Base-by-base conservation (phyloP, 1,284 basidiomycete genomes). In the Rugiboletus extremiorientalis region DNA sequence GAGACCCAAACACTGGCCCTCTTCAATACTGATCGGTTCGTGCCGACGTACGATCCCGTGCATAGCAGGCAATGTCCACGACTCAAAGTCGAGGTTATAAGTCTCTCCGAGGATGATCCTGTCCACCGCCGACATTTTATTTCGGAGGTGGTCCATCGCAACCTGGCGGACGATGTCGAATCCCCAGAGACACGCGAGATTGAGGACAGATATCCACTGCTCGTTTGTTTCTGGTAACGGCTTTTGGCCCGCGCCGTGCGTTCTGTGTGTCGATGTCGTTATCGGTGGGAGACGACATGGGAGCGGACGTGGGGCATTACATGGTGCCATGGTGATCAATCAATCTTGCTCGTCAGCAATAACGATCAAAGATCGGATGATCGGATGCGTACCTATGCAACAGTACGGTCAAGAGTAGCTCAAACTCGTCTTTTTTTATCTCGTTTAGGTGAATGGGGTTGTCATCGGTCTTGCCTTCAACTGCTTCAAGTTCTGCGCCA, bases 41-140 rank as follows among this genome's bases (percentile, higher is more conserved):
- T 23, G 40, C 25, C 63, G 44, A 30, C 41, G 63, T 40, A 63
- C 55, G 20, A 63, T 30, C n/a, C 54, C 53, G 4, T 63, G 33
- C 50, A 67, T 57, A 20, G 61, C 60, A 34, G 60, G 60, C 28
- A 64, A 33, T 2, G 47, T 30, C 63, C 64, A 64, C 30, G 50
- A 40, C 7, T 31, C 36, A 20, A 55, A 55, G 16, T 54, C 30
- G 2, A 65, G 40, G 20, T 48, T 38, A 31, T 54, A 60, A 11
- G 20, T 31, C 12, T 37, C 15, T 18, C 56, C 63, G 12, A 65
- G 20, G 16, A 25, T 27, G 25, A 64, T 34, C 33, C 22, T 64
- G 7, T 48, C 42, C 5, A 49, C 52, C 2, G 41, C 36, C 6
- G 44, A 10, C 6, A 43, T 1, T 6, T 4, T 6, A 3, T 10